Conservation (phyloP, 371 early-diverging fungal species). For the Mortierella sp. region DNA sequence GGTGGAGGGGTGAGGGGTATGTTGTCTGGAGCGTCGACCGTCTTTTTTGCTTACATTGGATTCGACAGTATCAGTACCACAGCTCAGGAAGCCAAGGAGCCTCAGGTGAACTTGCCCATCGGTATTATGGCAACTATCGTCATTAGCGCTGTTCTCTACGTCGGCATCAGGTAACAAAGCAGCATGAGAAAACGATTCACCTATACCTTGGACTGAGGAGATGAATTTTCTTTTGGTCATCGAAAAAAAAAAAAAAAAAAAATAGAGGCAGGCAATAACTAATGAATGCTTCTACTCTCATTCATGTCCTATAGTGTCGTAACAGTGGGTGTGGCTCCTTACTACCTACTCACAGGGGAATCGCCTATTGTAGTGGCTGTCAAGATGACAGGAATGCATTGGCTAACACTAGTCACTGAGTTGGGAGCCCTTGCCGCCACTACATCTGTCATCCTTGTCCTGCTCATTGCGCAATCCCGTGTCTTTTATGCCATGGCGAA, state of each 20-base stretch:
- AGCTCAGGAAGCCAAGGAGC: constrained; percentile 87
- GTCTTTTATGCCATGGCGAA: constrained; percentile 89
- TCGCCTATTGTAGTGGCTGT: constrained; percentile 80
- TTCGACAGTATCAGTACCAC: constrained; percentile 91
- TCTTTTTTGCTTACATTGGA: constrained; percentile 92
- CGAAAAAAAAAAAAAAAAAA: too few relatives aligned
- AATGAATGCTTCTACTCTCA: neutral
- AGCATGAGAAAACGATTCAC: too few relatives aligned
- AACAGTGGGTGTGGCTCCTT: constrained; percentile 81
- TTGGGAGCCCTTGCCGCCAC: constrained; percentile 85
- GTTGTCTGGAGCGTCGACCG: constrained; percentile 79
- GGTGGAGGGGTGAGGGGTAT: constrained; percentile 75
- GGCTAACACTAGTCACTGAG: constrained; percentile 78
- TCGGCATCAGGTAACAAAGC: constrained; percentile 68
- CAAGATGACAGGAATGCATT: constrained; percentile 61
- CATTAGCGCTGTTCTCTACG: constrained; percentile 82
- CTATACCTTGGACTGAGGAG: too few relatives aligned
- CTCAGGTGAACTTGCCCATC: constrained; percentile 87
- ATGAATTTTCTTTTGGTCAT: too few relatives aligned
- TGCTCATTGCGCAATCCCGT: constrained; percentile 87
- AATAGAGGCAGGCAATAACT: too few relatives aligned
- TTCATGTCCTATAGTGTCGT: constrained; percentile 58
- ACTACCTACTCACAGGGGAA: constrained; percentile 58
- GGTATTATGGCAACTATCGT: constrained; percentile 85
- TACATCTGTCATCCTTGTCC: constrained; percentile 80